phyloP scores from a whole-genome alignment of 2,329 filamentous ascomycete genomes.

The Xylariaceae sp. region DNA sequence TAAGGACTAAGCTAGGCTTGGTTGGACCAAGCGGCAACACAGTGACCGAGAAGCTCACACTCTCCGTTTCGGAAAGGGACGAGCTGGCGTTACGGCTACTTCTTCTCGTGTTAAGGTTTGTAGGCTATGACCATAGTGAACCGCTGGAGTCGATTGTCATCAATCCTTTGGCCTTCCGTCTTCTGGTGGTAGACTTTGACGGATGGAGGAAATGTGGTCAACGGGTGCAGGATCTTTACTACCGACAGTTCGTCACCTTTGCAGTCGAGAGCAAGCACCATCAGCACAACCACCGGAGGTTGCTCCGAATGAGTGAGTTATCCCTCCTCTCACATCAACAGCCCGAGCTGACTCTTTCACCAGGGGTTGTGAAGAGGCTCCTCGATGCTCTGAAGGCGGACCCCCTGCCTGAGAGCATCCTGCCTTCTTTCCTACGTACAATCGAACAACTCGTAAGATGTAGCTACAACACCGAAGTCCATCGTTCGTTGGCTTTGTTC shows the following conservation, averaged over 20 bases:
- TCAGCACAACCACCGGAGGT: constrained; percentile 81
- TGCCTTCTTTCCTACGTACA: constrained; percentile 71
- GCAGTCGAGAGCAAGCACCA: constrained; percentile 85
- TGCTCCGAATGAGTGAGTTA: constrained; percentile 80
- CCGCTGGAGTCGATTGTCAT: constrained; percentile 88
- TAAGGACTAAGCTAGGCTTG: constrained; percentile 75
- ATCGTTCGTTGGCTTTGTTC: constrained; percentile 82
- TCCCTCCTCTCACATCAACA: constrained; percentile 11
- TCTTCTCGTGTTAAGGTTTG: constrained; percentile 72
- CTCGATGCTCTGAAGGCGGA: constrained; percentile 89
- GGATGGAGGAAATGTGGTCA: constrained; percentile 79
- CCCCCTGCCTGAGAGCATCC: constrained; percentile 62
- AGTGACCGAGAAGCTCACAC: constrained; percentile 36
- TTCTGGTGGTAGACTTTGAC: constrained; percentile 86
- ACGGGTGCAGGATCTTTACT: constrained; percentile 81
- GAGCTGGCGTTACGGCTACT: constrained; percentile 60
- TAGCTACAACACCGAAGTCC: constrained; percentile 76
- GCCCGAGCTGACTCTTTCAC: too few species aligned
- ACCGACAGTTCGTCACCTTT: constrained; percentile 85
- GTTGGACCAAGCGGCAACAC: constrained; percentile 32
- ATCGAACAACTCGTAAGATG: constrained; percentile 75
- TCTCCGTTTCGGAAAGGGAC: constrained; percentile 50
- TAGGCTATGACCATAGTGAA: constrained; percentile 77
- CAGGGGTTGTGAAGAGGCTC: constrained; percentile 83
- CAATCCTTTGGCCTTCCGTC: constrained; percentile 89